phyloP scores from a whole-genome alignment of 495 filamentous ascomycete genomes.

The Opeltia flavorubescens region DNA sequence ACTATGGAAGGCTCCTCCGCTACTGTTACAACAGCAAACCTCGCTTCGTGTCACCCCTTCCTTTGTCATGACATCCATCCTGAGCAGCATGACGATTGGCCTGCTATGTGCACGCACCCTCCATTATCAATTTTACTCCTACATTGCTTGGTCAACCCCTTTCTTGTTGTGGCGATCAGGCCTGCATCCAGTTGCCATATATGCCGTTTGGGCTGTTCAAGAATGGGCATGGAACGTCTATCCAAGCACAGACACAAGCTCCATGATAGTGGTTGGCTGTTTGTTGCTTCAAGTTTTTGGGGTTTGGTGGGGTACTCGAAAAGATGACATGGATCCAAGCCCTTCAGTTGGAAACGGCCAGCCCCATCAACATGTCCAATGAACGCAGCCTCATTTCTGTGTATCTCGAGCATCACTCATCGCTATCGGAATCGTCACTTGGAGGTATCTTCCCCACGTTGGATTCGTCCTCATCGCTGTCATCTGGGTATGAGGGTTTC shows the following conservation, averaged over 20 bases:
- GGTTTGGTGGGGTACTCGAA: constrained; percentile 44
- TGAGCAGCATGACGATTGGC: constrained; percentile 70
- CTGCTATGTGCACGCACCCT: constrained; percentile 81
- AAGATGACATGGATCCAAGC: constrained; percentile 19
- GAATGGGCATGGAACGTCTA: constrained; percentile 97
- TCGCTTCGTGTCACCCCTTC: constrained; percentile 48
- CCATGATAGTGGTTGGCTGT: constrained; percentile 56
- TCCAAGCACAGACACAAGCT: constrained; percentile 77
- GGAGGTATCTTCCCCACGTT: constrained; percentile 73
- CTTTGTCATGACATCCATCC: constrained; percentile 64
- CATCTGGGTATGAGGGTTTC: constrained; percentile 37
- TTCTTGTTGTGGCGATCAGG: constrained; percentile 79
- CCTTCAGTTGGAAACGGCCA: not conserved
- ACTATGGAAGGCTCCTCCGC: constrained; percentile 29
- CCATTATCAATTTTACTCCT: constrained; percentile 96
- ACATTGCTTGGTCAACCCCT: constrained; percentile 81
- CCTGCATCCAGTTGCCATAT: constrained; percentile 57
- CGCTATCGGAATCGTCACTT: constrained; percentile 41
- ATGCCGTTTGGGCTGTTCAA: constrained; percentile 63
- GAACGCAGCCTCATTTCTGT: not conserved
- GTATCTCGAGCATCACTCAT: constrained; percentile 3
- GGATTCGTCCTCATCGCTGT: constrained; percentile 61
- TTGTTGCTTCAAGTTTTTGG: constrained; percentile 50
- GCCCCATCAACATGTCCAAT: not conserved
- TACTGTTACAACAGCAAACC: constrained; percentile 38